Percentiles rank a stretch among this genome's conserved stretches.
These are phyloP conservation scores for Peronosclerospora sorghi DNA, from an alignment of 352 stramenopile species.

Conservation along the genomic window DNA sequence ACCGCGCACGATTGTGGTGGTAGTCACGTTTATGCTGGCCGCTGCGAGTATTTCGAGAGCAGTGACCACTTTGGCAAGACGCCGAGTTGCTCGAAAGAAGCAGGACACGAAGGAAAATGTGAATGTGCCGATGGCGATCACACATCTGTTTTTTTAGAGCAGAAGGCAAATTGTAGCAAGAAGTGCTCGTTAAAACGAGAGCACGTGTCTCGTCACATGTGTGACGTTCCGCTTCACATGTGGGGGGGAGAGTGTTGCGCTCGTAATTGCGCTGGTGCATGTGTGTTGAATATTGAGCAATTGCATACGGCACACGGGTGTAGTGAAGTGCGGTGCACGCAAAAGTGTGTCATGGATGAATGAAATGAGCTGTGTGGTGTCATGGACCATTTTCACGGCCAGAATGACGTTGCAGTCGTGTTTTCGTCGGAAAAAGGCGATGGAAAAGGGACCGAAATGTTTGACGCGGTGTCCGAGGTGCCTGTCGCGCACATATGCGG, in stretches of 20 bases:
- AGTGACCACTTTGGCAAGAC: conserved; percentile 13
- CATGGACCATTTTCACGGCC: conserved; percentile 59
- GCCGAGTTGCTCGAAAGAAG: conserved; percentile 34
- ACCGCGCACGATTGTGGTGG: no score
- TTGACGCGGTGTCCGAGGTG: conserved; percentile 28
- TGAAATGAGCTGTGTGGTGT: conserved; percentile 38
- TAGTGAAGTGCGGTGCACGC: conserved; percentile 38
- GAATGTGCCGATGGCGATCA: conserved; percentile 54
- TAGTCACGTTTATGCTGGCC: conserved; percentile 32
- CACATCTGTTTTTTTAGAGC: conserved; percentile 32
- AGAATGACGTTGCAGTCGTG: conserved; percentile 29
- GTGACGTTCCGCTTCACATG: conserved; percentile 39
- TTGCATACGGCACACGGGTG: conserved; percentile 52
- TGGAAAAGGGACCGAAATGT: conserved; percentile 20
- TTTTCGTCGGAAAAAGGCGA: conserved; percentile 35
- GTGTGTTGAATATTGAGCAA: conserved; percentile 39
- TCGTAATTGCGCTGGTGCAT: conserved; percentile 27
- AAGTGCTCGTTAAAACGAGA: conserved; percentile 32
- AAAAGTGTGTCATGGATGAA: conserved; percentile 47
- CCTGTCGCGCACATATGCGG: conserved; percentile 55
- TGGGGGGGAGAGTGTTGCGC: conserved; percentile 45
- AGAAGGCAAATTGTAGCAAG: conserved; percentile 41
- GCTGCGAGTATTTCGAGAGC: conserved; percentile 42
- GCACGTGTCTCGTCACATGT: conserved; percentile 38
- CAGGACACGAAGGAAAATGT: conserved; percentile 54